Conservation (phyloP, 2,329 filamentous ascomycete genomes). For the Periconia digitata region DNA sequence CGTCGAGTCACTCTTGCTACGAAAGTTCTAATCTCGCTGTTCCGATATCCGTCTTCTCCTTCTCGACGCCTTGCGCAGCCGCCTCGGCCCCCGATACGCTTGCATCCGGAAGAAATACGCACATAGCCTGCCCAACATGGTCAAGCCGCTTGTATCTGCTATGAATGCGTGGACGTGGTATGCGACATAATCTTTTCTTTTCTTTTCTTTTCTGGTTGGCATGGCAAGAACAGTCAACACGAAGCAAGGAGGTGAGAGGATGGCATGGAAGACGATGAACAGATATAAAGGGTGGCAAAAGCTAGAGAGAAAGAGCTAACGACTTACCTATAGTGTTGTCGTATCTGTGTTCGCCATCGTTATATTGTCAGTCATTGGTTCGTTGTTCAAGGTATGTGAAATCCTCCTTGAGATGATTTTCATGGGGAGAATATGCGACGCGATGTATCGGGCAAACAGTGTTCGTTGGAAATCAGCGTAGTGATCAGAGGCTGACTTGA, state of each 20-base stretch:
- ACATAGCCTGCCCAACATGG: constrained; percentile 76
- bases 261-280: background rate
- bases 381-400: constrained; percentile 68
- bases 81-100: too few species aligned
- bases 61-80: too few species aligned
- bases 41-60: too few species aligned
- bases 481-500: constrained; percentile 19
- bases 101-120: too few species aligned
- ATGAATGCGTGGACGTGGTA: constrained; percentile 96
- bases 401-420: background rate
- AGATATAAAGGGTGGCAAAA: background rate
- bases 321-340: constrained; percentile 61
- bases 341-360: constrained; percentile 66
- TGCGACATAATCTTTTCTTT: constrained; percentile 25
- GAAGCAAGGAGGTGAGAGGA: background rate
- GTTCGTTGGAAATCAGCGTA: background rate
- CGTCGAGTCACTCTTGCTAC: too few species aligned
- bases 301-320: constrained; percentile 15
- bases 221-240: too few species aligned
- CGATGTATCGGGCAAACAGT: background rate
- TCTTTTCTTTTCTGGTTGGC: background rate
- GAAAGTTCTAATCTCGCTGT: too few species aligned
- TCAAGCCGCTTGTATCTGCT: constrained; percentile 93
- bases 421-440: background rate
- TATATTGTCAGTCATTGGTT: constrained; percentile 65